Evolutionary conservation across 2,329 filamentous ascomycete genomes (phyloP).

Genomic region (Didymella arachidicola): DNA sequence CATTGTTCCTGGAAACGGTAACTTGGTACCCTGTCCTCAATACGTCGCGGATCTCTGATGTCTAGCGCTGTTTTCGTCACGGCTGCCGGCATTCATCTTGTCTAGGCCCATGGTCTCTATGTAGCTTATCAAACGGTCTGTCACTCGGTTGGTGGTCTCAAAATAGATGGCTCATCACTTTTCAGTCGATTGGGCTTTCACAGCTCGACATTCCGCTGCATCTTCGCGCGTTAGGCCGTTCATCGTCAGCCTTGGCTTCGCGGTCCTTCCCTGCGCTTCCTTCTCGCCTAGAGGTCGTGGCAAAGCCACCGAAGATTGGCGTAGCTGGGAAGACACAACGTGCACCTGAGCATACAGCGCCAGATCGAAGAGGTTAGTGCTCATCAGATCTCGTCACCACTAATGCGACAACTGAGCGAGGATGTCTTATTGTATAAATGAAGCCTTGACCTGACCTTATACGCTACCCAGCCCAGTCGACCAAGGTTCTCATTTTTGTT

Average conservation of each 20-base stretch:
- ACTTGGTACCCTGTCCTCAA: slow-evolving; percentile 11
- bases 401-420: neutral
- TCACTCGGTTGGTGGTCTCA: neutral
- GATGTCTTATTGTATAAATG: slow-evolving; percentile 17
- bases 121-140: slow-evolving; percentile 20
- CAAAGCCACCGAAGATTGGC: slow-evolving; percentile 11
- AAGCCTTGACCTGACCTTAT: slow-evolving; percentile 16
- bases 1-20: slow-evolving; percentile 17
- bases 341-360: slow-evolving; percentile 8
- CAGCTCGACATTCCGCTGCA: slow-evolving; percentile 9
- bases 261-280: neutral
- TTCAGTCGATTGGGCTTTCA: neutral
- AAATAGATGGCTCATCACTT: slow-evolving; percentile 1
- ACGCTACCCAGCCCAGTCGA: slow-evolving; percentile 20
- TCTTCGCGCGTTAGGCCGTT: slow-evolving; percentile 23
- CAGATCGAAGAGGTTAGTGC: slow-evolving; percentile 3
- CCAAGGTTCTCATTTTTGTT: slow-evolving; percentile 1
- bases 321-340: slow-evolving; percentile 2
- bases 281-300: slow-evolving; percentile 2
- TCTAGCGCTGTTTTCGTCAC: slow-evolving; percentile 20
- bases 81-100: slow-evolving; percentile 24
- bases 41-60: slow-evolving; percentile 15
- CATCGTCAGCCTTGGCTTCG: slow-evolving; percentile 9
- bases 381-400: slow-evolving; percentile 4
- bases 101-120: slow-evolving; percentile 15